A percentile compares a stretch with the other conserved stretches of the same genome.
Conservation (phyloP, 352 stramenopile genomes). For the Globisporangium spiculum region DNA sequence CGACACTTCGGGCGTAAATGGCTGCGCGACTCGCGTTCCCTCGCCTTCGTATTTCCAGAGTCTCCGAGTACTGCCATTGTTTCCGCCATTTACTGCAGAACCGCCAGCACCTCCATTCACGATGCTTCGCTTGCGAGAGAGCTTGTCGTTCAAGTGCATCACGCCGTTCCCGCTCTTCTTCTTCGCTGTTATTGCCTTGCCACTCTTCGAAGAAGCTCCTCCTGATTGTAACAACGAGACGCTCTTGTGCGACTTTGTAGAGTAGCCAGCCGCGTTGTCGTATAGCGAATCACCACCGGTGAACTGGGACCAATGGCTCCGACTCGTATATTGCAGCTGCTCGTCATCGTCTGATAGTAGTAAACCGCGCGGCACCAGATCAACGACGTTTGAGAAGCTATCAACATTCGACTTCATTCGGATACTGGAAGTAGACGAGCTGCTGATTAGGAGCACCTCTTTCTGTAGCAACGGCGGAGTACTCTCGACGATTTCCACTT, state of each 20-base stretch:
- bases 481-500: constrained; percentile 25
- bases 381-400: constrained; percentile 36
- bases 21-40: not conserved
- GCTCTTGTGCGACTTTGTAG: not conserved
- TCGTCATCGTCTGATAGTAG: not conserved
- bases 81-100: not conserved
- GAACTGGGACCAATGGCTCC: constrained; percentile 9
- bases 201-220: not conserved
- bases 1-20: constrained; percentile 21
- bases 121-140: constrained; percentile 13
- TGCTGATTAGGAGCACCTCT: constrained; percentile 4
- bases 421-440: constrained; percentile 7
- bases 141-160: constrained; percentile 20
- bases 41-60: constrained; percentile 11
- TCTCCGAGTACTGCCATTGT: not conserved
- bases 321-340: constrained; percentile 1
- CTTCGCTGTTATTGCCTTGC: not conserved
- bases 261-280: not conserved
- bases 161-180: constrained; percentile 11
- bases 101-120: not conserved
- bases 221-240: not conserved
- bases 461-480: constrained; percentile 12
- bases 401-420: constrained; percentile 46
- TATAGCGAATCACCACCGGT: not conserved
- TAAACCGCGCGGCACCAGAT: constrained; percentile 4